These are phyloP conservation scores for Austroboletus novae-zelandiae DNA, from an alignment of 1,284 basidiomycete species.

Conservation along the genomic window DNA sequence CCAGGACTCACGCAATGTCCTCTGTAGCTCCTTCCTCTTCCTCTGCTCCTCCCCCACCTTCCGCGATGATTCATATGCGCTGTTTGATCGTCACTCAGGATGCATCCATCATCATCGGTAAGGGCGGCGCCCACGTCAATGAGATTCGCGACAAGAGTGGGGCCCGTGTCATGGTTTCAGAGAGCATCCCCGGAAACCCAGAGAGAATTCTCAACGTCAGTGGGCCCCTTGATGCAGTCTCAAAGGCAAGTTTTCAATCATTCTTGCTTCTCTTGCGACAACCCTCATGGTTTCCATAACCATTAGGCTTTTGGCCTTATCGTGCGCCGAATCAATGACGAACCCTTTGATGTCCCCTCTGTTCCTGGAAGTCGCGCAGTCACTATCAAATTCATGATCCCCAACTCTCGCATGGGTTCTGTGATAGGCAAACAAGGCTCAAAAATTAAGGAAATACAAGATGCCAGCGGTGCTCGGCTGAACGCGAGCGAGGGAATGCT, in stretches of 20 bases:
- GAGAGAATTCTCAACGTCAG: conserved; percentile 97
- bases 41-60: conserved; percentile 43
- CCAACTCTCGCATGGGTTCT: conserved; percentile 98
- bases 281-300: conserved; percentile 9
- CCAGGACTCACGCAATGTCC: conserved; percentile 36
- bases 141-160: conserved; percentile 98
- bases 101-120: conserved; percentile 98
- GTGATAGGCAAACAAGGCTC: conserved; percentile 97
- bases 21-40: conserved; percentile 50
- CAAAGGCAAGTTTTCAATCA: conserved; percentile 66
- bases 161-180: conserved; percentile 92
- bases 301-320: conserved; percentile 95
- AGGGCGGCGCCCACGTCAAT: conserved; percentile 94
- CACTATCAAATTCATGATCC: conserved; percentile 99
- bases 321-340: conserved; percentile 98
- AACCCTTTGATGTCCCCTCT: conserved; percentile 96
- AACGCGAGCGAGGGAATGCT: conserved; percentile 99
- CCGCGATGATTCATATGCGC: conserved; percentile 87
- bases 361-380: conserved; percentile 97
- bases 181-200: conserved; percentile 96
- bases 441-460: conserved; percentile 99
- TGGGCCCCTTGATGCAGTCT: conserved; percentile 96
- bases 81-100: conserved; percentile 99
- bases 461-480: conserved; percentile 93
- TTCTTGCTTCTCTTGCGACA: conserved; percentile 4